Conservation (phyloP, 2,329 filamentous ascomycete genomes). For the Xylaria sp. region DNA sequence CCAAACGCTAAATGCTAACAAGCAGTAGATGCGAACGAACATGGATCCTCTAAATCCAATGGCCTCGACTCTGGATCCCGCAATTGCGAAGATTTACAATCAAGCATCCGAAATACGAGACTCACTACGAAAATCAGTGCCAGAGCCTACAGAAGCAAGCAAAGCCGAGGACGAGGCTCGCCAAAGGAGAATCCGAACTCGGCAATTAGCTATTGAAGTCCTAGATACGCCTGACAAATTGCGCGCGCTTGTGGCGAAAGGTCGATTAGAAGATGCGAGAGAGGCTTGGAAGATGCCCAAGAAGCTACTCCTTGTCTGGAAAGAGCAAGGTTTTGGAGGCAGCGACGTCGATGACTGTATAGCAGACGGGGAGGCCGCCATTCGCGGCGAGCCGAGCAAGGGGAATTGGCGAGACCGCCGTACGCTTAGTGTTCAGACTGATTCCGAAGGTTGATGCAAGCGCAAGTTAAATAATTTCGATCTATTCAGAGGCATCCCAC, state of each 20-base stretch:
- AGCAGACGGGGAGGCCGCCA: constrained; percentile 59
- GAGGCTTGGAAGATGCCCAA: constrained; percentile 61
- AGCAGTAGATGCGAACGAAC: constrained; percentile 70
- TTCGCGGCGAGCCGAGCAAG: constrained; percentile 42
- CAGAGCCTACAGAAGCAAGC: constrained; percentile 51
- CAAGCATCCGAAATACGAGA: constrained; percentile 62
- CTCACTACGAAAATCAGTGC: constrained; percentile 54
- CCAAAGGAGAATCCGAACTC: constrained; percentile 48
- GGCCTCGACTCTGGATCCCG: constrained; percentile 73
- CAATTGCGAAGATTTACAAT: constrained; percentile 75
- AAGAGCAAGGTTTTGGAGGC: constrained; percentile 59
- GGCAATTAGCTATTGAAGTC: constrained; percentile 66
- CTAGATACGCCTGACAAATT: constrained; percentile 66
- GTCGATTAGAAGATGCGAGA: constrained; percentile 65
- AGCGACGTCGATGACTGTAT: constrained; percentile 59
- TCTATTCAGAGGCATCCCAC: background rate
- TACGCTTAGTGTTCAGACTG: background rate
- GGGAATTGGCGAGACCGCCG: constrained; percentile 36
- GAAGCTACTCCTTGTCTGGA: constrained; percentile 59
- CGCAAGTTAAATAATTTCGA: background rate
- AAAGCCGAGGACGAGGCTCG: constrained; percentile 44
- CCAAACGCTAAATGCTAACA: constrained; percentile 6
- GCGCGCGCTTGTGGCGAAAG: constrained; percentile 61
- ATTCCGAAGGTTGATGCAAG: constrained; percentile 27
- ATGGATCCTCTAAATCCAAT: constrained; percentile 81